Evolutionary conservation across 1,139 yeast species (phyloP).

Genomic region (Sugiyamaella japonica): DNA sequence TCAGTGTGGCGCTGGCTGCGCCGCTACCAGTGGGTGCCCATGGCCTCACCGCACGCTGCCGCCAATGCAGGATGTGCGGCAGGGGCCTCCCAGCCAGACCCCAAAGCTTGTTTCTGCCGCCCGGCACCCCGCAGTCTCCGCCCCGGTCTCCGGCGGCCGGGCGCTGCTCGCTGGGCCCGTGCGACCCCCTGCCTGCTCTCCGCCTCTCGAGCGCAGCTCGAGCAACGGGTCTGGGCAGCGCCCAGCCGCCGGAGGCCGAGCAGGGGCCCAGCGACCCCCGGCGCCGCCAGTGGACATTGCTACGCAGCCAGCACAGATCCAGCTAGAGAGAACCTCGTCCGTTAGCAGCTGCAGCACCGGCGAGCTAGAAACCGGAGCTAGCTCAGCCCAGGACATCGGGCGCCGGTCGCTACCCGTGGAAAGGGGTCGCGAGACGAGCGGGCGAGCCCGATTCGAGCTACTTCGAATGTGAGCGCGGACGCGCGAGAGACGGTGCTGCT

Average conservation of each 20-base stretch:
- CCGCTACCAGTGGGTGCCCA: too few relatives aligned
- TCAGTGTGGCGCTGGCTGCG: too few relatives aligned
- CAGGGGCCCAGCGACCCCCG: background rate
- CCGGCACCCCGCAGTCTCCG: too few relatives aligned
- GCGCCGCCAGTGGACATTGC: background rate
- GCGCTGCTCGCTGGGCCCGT: background rate
- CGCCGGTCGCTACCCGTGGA: background rate
- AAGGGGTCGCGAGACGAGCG: background rate
- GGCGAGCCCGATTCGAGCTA: background rate
- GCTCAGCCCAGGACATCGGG: background rate
- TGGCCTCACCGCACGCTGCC: too few relatives aligned
- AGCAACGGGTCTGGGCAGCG: constrained; percentile 9
- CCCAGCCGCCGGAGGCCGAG: constrained; percentile 11
- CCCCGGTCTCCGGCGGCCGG: background rate
- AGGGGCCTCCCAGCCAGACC: too few relatives aligned
- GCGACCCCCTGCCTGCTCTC: background rate
- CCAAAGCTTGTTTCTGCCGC: too few relatives aligned
- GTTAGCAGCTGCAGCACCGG: background rate
- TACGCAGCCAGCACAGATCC: background rate
- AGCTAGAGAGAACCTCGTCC: background rate
- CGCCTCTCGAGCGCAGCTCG: background rate
- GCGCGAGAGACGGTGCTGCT: too few relatives aligned
- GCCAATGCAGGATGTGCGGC: too few relatives aligned
- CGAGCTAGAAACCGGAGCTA: background rate
- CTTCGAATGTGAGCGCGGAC: too few relatives aligned